phyloP scores from a whole-genome alignment of 352 stramenopile species.

The Phytophthora boehmeriae region DNA sequence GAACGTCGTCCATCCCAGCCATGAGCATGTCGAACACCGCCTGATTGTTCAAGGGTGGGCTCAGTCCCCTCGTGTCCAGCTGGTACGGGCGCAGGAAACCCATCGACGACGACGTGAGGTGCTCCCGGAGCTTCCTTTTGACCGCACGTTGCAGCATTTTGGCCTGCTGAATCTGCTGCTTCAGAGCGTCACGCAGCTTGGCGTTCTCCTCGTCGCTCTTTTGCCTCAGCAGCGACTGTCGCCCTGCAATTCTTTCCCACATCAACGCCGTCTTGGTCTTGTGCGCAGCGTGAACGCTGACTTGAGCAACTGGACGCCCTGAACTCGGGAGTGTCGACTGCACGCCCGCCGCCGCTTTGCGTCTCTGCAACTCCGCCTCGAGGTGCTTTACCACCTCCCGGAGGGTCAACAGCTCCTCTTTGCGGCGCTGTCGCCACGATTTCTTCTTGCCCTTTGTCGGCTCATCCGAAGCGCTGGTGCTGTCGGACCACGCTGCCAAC shows the following conservation, averaged over 20 bases:
- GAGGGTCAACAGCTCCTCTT: constrained; percentile 11
- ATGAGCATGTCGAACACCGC: constrained; percentile 2
- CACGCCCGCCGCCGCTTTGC: not conserved
- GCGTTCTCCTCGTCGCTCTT: constrained; percentile 15
- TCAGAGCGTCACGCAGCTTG: constrained; percentile 3
- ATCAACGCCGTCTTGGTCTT: not conserved
- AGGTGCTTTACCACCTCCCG: constrained; percentile 7
- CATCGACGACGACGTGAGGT: not conserved
- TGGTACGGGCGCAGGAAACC: not conserved
- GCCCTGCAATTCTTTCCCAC: not conserved
- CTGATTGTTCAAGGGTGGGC: not conserved
- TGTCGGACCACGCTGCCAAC: too few species aligned
- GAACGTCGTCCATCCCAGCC: constrained; percentile 14
- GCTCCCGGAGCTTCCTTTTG: constrained; percentile 4
- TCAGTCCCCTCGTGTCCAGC: not conserved
- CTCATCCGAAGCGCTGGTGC: too few species aligned
- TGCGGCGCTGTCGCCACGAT: constrained; percentile 12
- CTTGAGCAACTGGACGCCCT: too few species aligned
- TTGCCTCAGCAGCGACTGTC: not conserved
- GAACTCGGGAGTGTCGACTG: too few species aligned
- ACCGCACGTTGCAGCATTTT: constrained; percentile 10
- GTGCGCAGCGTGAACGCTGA: too few species aligned
- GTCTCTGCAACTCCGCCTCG: not conserved
- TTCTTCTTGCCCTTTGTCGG: not conserved
- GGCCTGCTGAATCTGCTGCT: not conserved